phyloP scores from a whole-genome alignment of 495 filamentous ascomycete genomes.

The Aspergillus indologenus region DNA sequence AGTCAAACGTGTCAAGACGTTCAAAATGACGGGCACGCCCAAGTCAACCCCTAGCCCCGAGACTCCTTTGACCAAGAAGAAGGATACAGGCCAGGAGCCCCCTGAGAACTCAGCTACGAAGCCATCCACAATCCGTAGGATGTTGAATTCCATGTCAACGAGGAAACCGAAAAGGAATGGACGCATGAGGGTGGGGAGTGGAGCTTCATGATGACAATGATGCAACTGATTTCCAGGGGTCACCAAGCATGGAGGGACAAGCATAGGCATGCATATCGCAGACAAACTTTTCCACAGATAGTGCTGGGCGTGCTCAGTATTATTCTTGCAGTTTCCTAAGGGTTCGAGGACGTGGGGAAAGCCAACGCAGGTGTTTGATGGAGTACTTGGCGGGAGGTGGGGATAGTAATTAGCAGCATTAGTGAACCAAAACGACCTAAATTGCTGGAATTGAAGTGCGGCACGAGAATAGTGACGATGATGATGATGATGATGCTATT shows the following conservation, averaged over 20 bases:
- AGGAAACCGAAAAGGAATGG: constrained; percentile 15
- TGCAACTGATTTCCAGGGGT: constrained; percentile 12
- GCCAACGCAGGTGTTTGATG: constrained; percentile 4
- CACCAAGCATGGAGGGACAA: neutral
- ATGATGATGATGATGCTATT: neutral
- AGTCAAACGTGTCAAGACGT: constrained; percentile 15
- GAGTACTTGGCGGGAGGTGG: constrained; percentile 13
- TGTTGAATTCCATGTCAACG: constrained; percentile 23
- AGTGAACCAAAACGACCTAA: neutral
- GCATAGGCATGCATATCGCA: neutral
- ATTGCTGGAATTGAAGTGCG: neutral
- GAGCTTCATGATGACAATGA: constrained; percentile 16
- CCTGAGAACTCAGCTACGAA: constrained; percentile 11
- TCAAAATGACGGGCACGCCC: constrained; percentile 6
- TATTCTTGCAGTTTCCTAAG: constrained; percentile 8
- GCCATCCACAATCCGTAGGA: constrained; percentile 15
- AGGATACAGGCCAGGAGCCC: constrained; percentile 5
- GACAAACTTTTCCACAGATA: too few relatives aligned
- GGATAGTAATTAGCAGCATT: constrained; percentile 18
- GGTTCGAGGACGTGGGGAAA: constrained; percentile 9
- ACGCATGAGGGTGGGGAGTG: constrained; percentile 15
- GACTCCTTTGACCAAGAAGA: neutral
- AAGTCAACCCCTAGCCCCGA: constrained; percentile 1
- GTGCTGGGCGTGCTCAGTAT: too few relatives aligned
- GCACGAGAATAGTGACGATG: neutral